Percentiles rank a stretch among this genome's conserved stretches.
Conservation (phyloP, 768 basidiomycete species). For the Porpolomopsis calyptriformis region DNA sequence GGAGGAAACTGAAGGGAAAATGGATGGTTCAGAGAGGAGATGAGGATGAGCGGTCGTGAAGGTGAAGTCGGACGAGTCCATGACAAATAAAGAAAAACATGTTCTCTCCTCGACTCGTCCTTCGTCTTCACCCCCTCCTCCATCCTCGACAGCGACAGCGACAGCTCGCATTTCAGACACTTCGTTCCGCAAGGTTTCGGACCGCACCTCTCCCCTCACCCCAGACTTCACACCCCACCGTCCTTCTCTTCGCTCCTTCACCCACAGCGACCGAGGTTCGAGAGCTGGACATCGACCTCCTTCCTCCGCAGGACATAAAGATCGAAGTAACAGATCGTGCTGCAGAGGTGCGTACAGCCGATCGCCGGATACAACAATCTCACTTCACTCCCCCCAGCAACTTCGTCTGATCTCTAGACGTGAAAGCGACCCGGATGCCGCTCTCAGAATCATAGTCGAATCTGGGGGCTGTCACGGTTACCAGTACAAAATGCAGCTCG, state of each 20-base stretch:
- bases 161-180: too few species aligned
- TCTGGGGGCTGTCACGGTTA: slow-evolving; percentile 97
- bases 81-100: too few species aligned
- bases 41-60: not conserved
- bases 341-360: slow-evolving; percentile 45
- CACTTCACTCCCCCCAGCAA: slow-evolving; percentile 43
- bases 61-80: slow-evolving; percentile 2
- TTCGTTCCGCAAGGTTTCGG: too few species aligned
- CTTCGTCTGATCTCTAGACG: slow-evolving; percentile 56
- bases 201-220: slow-evolving; percentile 12
- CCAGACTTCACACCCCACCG: slow-evolving; percentile 36
- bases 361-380: slow-evolving; percentile 3
- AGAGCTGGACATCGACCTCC: slow-evolving; percentile 52
- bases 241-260: slow-evolving; percentile 42
- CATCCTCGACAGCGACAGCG: not conserved
- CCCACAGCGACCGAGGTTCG: slow-evolving; percentile 43
- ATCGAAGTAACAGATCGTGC: slow-evolving; percentile 62
- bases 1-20: slow-evolving; percentile 16
- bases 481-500: slow-evolving; percentile 87
- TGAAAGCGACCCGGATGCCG: slow-evolving; percentile 51
- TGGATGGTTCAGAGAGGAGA: slow-evolving; percentile 39
- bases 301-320: slow-evolving; percentile 42
- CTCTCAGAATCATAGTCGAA: slow-evolving; percentile 76
- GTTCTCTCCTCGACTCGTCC: not conserved
- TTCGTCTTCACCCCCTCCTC: not conserved